These are phyloP conservation scores for Microsporum audouinii DNA, from an alignment of 2,329 filamentous ascomycete genomes.

Conservation along the genomic window DNA sequence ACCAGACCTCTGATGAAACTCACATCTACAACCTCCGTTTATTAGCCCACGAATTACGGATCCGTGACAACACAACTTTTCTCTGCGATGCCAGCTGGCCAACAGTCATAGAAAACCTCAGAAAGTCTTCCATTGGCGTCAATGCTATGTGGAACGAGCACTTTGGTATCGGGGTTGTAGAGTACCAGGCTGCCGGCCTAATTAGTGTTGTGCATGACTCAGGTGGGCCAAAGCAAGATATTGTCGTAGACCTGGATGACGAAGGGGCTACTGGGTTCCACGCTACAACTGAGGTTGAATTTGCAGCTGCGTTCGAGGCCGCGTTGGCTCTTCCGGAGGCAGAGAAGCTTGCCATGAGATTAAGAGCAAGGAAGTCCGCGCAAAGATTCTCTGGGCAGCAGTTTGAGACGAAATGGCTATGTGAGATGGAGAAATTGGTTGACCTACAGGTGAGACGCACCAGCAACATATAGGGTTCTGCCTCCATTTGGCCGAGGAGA, in stretches of 20 bases:
- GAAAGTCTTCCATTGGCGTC: conserved; percentile 68
- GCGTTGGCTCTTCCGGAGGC: conserved; percentile 52
- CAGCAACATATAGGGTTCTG: neutral
- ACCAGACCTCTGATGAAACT: conserved; percentile 42
- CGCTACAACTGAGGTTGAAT: conserved; percentile 65
- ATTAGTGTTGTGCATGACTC: conserved; percentile 89
- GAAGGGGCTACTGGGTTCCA: conserved; percentile 77
- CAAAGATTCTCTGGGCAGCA: conserved; percentile 77
- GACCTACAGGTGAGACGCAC: conserved; percentile 23
- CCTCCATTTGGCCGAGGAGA: neutral
- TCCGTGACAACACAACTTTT: conserved; percentile 77
- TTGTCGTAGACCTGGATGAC: conserved; percentile 69
- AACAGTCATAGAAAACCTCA: conserved; percentile 68
- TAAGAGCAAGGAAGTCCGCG: conserved; percentile 64
- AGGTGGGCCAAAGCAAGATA: conserved; percentile 85
- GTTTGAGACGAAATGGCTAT: conserved; percentile 69
- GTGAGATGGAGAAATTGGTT: conserved; percentile 63
- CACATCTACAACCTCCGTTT: conserved; percentile 77
- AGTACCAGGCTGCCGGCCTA: conserved; percentile 91
- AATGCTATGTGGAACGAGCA: conserved; percentile 99
- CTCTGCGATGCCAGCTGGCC: conserved; percentile 84
- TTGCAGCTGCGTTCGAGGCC: conserved; percentile 66
- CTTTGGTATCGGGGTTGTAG: conserved; percentile 95
- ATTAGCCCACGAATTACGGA: conserved; percentile 71
- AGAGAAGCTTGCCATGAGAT: conserved; percentile 62